phyloP scores from a whole-genome alignment of 148 eudicot species.

The Nepenthes mirabilis region DNA sequence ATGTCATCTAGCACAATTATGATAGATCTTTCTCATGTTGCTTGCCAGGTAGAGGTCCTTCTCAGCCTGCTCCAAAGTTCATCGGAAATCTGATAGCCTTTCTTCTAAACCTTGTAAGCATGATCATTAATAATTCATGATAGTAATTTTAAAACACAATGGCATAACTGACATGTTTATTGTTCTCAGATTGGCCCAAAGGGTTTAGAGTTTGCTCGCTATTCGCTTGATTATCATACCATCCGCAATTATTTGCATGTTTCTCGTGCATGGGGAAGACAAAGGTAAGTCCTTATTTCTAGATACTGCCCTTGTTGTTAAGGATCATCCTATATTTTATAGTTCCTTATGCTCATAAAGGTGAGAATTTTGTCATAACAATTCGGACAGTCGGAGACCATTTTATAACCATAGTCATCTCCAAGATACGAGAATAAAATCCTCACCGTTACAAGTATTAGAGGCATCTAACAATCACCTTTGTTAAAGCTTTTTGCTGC shows the following conservation, averaged over 20 bases:
- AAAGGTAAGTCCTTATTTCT: conserved; percentile 30
- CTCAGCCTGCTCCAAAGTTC: conserved; percentile 84
- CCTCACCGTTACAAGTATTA: too few species aligned
- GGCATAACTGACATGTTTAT: conserved; percentile 7
- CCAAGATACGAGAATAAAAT: too few species aligned
- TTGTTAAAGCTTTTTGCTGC: neutral
- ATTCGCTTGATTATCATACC: conserved; percentile 95
- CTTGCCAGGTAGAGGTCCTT: conserved; percentile 75
- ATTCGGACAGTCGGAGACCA: too few species aligned
- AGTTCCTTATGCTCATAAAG: conserved; percentile 4
- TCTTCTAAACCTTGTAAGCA: conserved; percentile 59
- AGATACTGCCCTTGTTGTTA: neutral
- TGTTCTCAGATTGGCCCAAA: conserved; percentile 78
- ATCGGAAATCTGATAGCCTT: conserved; percentile 81
- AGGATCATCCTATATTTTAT: too few species aligned
- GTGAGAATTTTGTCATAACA: neutral
- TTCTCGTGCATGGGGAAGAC: conserved; percentile 75
- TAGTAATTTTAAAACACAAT: neutral
- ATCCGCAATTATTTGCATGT: conserved; percentile 82
- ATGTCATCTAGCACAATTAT: too few species aligned
- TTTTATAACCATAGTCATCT: too few species aligned
- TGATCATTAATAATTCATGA: neutral
- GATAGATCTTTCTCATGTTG: neutral
- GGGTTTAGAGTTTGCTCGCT: conserved; percentile 94
- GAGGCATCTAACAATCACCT: too few species aligned